Evolutionary conservation across 805 yeast genomes (phyloP).

Genomic region (Starmerella apis): DNA sequence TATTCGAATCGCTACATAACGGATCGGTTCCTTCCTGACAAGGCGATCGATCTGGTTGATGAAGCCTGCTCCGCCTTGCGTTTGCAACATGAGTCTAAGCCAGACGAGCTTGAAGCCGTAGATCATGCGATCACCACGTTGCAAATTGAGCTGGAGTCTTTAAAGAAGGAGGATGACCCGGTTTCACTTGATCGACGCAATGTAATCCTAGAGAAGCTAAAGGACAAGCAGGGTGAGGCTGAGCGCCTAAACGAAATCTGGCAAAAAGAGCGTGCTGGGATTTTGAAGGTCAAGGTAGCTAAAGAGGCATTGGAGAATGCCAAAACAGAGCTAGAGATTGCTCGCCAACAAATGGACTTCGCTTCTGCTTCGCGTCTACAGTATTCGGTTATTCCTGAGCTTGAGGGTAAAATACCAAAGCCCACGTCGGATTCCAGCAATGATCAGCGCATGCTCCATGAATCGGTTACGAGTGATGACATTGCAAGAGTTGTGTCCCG

Average conservation of each 20-base stretch:
- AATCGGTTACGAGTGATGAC: conserved; percentile 87
- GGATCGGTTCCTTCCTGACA: conserved; percentile 86
- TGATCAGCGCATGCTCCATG: conserved; percentile 50
- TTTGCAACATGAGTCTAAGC: conserved; percentile 92
- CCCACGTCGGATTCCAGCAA: conserved; percentile 33
- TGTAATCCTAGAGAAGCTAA: conserved; percentile 60
- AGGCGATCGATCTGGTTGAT: conserved; percentile 92
- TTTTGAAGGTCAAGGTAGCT: conserved; percentile 67
- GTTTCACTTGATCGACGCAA: conserved; percentile 66
- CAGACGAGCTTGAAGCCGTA: conserved; percentile 81
- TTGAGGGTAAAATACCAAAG: conserved; percentile 51
- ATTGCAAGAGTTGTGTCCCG: conserved; percentile 84
- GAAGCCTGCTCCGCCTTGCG: conserved; percentile 94
- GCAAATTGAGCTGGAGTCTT: conserved; percentile 86
- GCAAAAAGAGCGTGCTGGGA: conserved; percentile 70
- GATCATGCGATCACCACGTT: conserved; percentile 88
- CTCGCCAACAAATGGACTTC: conserved; percentile 76
- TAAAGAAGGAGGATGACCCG: conserved; percentile 84
- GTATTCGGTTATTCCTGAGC: conserved; percentile 73
- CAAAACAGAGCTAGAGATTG: conserved; percentile 67
- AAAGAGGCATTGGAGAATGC: conserved; percentile 80
- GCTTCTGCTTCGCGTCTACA: conserved; percentile 82
- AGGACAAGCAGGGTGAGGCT: conserved; percentile 52
- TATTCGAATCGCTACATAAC: conserved; percentile 83
- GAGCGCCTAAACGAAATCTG: conserved; percentile 67